Percentiles rank a stretch among this genome's conserved stretches.
Evolutionary conservation across 192 early-diverging fungal genomes (phyloP).

Genomic region (Phlyctochytrium arcticum): DNA sequence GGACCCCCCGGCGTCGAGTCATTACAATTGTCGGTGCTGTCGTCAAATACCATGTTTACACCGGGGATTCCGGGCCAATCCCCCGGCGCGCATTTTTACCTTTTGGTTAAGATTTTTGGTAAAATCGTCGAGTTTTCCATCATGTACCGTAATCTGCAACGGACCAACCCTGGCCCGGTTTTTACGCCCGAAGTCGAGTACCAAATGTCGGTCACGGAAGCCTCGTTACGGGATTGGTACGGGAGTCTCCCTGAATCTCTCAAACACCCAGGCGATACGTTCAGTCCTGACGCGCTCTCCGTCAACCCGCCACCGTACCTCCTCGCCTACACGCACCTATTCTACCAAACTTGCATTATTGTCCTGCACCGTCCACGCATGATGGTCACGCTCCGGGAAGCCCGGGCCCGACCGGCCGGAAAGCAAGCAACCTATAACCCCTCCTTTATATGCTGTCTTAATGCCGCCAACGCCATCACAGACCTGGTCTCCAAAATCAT

Average conservation of each 20-base stretch:
- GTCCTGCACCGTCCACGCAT: constrained; percentile 40
- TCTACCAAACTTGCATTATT: constrained; percentile 38
- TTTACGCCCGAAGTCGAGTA: constrained; percentile 24
- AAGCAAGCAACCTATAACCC: neutral
- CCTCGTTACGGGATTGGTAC: constrained; percentile 35
- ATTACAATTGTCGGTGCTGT: constrained; percentile 33
- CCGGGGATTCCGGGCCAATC: constrained; percentile 24
- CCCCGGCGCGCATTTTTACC: constrained; percentile 30
- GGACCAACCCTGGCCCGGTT: neutral
- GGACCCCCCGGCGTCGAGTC: neutral
- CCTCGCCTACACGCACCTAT: constrained; percentile 31
- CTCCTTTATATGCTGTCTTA: constrained; percentile 18
- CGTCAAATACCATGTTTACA: constrained; percentile 28
- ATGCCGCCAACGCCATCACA: constrained; percentile 17
- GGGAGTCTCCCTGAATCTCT: constrained; percentile 32
- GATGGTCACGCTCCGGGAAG: constrained; percentile 11
- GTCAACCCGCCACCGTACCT: constrained; percentile 9
- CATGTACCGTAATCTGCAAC: constrained; percentile 18
- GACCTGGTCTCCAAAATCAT: constrained; percentile 5
- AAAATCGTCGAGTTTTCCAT: constrained; percentile 39
- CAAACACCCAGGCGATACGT: neutral
- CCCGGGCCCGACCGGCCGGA: neutral
- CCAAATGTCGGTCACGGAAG: constrained; percentile 33
- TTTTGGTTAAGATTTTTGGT: constrained; percentile 44
- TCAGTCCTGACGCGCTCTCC: neutral